phyloP scores from a whole-genome alignment of 163 green algal genomes.

The Chloroidium sp. region DNA sequence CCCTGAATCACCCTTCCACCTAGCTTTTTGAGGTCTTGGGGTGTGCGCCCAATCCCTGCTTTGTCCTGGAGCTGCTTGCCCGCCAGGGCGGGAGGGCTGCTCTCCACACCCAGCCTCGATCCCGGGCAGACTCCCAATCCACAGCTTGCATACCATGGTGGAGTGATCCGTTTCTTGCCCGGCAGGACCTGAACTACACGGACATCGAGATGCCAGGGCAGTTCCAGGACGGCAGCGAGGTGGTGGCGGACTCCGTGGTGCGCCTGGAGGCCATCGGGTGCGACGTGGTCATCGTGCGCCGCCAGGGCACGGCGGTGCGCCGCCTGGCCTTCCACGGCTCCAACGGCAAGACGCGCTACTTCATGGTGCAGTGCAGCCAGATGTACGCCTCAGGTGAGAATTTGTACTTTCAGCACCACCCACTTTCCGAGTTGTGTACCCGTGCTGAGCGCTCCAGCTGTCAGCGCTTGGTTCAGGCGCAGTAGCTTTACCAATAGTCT shows the following conservation, averaged over 20 bases:
- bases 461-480: too few species aligned
- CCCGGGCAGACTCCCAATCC: too few species aligned
- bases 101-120: too few species aligned
- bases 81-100: too few species aligned
- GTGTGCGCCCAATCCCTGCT: too few species aligned
- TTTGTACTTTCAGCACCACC: neutral
- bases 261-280: conserved; percentile 74
- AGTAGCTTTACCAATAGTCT: too few species aligned
- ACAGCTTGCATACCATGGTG: too few species aligned
- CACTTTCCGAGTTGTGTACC: too few species aligned
- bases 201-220: conserved; percentile 86
- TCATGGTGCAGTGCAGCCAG: conserved; percentile 73
- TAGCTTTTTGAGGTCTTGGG: too few species aligned
- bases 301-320: conserved; percentile 61
- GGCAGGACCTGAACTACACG: conserved; percentile 51
- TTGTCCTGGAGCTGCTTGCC: too few species aligned
- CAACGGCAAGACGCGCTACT: conserved; percentile 72
- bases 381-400: conserved; percentile 7
- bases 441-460: too few species aligned
- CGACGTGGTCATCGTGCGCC: conserved; percentile 63
- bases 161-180: neutral
- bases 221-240: conserved; percentile 38
- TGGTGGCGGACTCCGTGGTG: conserved; percentile 35
- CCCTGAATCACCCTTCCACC: too few species aligned
- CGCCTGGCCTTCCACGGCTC: conserved; percentile 71